Base-by-base conservation (phyloP, 768 basidiomycete genomes). In the Favolaschia claudopus region DNA sequence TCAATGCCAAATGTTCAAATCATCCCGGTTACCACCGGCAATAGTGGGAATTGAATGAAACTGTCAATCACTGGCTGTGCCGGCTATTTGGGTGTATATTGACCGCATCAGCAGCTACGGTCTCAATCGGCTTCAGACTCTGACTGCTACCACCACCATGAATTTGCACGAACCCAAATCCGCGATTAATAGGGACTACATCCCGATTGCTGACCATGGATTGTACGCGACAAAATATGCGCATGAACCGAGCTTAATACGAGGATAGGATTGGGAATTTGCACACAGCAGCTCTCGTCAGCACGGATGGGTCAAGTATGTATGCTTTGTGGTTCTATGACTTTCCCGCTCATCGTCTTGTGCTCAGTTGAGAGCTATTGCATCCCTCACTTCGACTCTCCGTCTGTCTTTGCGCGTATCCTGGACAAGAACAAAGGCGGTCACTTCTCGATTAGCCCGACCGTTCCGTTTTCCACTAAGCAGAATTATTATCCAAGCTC, bases 301-400 rank as follows among this genome's bases (percentile, higher is more conserved):
- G 89, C 76, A 77, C 89, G 42, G 92, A 93, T 74, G 92, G 91
- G 29, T 93, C 92, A 12, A 84, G 91, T 93, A 75, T 68, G 74
- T 68, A 6, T 45, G 17, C 19, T 15, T 24, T 27, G 25, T 22
- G 5, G 29, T 32, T 32, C 8, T 34, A 5, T 1, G 15, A 12
- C 31, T 24, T 7, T 28, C 22, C 9, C 13, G 17, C 46, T 33
- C 32, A 13, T 24, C 31, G n/a, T 33, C 32, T n/a, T 39, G 22
- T 38, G 17, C 46, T 25, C 40, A 93, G 91, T 96, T 62, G 95
- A 96, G 72, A 92, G 90, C 61, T 95, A 95, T 73, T 97, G 95
- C 67, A 84, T 96, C 25, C 95, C 95, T 1, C 82, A 95, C 77
- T 96, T 97, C 70, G 95, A 97, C 73, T 95, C 93, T 2, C 95